These are phyloP conservation scores for Termitomyces sp. DNA, from an alignment of 768 basidiomycete genomes.

Conservation along the genomic window DNA sequence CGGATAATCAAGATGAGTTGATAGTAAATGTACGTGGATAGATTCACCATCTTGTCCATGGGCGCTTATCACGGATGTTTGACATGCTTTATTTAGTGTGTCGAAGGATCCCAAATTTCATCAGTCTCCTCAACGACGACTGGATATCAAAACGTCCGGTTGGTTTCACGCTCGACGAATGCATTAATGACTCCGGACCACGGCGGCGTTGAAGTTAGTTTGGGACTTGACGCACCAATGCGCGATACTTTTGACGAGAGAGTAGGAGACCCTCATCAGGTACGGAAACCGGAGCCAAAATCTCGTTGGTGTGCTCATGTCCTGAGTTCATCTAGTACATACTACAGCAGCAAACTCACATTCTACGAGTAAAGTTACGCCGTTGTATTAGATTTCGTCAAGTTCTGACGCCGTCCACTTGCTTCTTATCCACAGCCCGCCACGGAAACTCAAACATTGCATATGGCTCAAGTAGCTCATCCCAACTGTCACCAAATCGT, in stretches of 20 bases:
- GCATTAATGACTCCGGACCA: not conserved
- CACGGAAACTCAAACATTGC: not conserved
- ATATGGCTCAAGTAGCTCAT: not conserved
- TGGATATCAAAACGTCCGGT: not conserved
- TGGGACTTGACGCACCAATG: not conserved
- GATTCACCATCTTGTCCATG: not conserved
- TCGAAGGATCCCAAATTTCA: not conserved
- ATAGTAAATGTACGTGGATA: not conserved
- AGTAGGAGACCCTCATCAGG: not conserved
- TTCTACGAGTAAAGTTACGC: not conserved
- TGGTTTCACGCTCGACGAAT: not conserved
- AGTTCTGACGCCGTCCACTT: not conserved
- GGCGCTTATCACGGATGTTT: not conserved
- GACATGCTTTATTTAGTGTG: not conserved
- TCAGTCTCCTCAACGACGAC: not conserved
- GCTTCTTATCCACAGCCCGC: not conserved
- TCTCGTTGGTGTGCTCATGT: not conserved
- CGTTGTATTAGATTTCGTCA: not conserved
- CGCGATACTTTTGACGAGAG: not conserved
- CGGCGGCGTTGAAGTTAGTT: not conserved
- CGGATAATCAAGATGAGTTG: not conserved
- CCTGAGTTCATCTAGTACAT: not conserved
- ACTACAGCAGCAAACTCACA: not conserved
- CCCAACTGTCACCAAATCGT: not conserved
- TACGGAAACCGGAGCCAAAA: not conserved